Percentiles rank a stretch among this genome's conserved stretches.
Evolutionary conservation across 192 early-diverging fungal genomes (phyloP).

Genomic region (Paraglomus occultum): DNA sequence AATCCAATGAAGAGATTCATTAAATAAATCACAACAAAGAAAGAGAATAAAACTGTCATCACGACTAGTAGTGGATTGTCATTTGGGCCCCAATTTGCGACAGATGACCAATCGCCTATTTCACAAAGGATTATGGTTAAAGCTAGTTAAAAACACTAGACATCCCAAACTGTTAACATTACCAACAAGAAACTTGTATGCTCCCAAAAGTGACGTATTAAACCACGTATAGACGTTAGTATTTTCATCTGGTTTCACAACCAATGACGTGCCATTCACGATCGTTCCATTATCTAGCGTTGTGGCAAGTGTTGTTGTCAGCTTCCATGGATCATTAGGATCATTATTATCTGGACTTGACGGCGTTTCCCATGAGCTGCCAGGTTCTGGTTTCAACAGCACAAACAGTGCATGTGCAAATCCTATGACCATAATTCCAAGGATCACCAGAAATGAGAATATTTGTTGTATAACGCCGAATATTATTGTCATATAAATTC

Average conservation of each 20-base stretch:
- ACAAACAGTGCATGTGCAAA: constrained; percentile 5
- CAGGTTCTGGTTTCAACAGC: background rate
- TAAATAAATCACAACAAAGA: constrained; percentile 15
- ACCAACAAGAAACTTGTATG: constrained; percentile 2
- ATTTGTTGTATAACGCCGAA: background rate
- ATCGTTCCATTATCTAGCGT: background rate
- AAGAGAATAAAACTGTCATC: constrained; percentile 12
- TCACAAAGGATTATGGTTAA: background rate
- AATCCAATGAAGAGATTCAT: constrained; percentile 17
- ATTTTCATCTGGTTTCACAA: background rate
- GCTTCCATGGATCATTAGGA: background rate
- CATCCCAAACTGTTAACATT: background rate
- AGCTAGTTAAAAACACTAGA: background rate
- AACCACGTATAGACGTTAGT: constrained; percentile 7
- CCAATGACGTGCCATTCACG: background rate
- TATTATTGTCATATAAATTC: constrained; percentile 12
- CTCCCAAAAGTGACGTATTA: background rate
- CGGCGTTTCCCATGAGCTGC: too few relatives aligned
- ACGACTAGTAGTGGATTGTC: background rate
- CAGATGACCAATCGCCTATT: background rate
- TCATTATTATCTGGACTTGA: background rate
- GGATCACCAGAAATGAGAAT: constrained; percentile 7
- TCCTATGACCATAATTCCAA: background rate
- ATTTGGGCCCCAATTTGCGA: background rate
- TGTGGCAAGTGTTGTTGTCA: background rate